phyloP scores from a whole-genome alignment of 1,284 basidiomycete species.

The Puccinia polysora region DNA sequence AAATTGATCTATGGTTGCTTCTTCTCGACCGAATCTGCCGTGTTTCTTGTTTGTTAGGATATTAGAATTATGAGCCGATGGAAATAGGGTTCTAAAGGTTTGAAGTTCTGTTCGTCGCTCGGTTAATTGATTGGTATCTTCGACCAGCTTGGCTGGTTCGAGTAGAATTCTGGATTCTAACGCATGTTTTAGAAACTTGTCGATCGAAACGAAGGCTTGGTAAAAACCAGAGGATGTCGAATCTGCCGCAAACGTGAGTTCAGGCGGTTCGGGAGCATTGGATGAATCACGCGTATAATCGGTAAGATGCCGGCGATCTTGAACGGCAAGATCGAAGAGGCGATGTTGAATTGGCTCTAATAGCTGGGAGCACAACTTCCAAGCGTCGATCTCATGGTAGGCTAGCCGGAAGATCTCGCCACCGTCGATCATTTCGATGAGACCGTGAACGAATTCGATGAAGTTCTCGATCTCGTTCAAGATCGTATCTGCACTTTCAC shows the following conservation, averaged over 20 bases:
- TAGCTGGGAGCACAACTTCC: constrained; percentile 23
- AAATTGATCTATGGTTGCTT: constrained; percentile 30
- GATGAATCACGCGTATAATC: not conserved
- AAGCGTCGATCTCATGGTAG: constrained; percentile 36
- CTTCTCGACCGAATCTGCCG: constrained; percentile 34
- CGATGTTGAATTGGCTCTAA: constrained; percentile 23
- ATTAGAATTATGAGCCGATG: constrained; percentile 9
- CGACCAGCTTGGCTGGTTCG: constrained; percentile 31
- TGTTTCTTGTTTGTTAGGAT: constrained; percentile 26
- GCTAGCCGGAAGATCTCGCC: constrained; percentile 26
- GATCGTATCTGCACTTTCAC: constrained; percentile 23
- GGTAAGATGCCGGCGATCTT: not conserved
- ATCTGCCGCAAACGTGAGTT: constrained; percentile 28
- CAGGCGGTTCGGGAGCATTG: not conserved
- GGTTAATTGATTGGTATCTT: constrained; percentile 10
- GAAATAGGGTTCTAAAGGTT: constrained; percentile 4
- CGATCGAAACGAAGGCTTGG: constrained; percentile 32
- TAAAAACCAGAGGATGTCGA: constrained; percentile 19
- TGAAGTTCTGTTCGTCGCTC: constrained; percentile 23
- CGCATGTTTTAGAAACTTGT: constrained; percentile 32
- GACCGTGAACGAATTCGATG: constrained; percentile 27
- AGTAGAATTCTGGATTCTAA: constrained; percentile 34
- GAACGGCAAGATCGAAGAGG: constrained; percentile 26
- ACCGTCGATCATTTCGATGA: constrained; percentile 33
- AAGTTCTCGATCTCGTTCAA: constrained; percentile 26